phyloP scores from a whole-genome alignment of 2,329 filamentous ascomycete species.

The Cytospora leucostoma region DNA sequence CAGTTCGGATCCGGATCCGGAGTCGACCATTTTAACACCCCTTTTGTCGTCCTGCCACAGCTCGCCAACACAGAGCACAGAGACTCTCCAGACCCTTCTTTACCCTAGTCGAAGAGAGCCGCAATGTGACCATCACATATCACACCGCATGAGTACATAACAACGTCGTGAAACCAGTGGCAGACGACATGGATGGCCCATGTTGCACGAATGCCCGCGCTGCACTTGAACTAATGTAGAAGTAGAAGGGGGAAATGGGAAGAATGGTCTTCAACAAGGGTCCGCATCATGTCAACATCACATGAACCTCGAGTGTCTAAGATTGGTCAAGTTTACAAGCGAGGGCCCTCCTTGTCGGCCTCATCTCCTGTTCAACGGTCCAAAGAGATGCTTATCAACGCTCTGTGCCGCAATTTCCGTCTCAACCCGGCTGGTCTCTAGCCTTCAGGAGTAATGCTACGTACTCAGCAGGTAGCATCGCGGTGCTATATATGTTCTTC shows the following conservation, averaged over 20 bases:
- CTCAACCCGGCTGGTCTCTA: neutral
- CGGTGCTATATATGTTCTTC: neutral
- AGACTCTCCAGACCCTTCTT: no score
- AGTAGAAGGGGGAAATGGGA: neutral
- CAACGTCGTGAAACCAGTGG: neutral
- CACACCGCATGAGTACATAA: conserved; percentile 4
- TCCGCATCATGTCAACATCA: conserved; percentile 7
- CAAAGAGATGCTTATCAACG: neutral
- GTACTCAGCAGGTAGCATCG: no score
- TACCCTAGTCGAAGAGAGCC: conserved; percentile 2
- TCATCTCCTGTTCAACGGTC: neutral
- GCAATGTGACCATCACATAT: conserved; percentile 7
- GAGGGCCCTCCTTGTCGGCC: neutral
- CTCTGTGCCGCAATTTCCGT: neutral
- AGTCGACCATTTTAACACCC: neutral
- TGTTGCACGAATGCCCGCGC: neutral
- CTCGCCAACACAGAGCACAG: neutral
- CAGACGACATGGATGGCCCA: neutral
- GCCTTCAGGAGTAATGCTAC: neutral
- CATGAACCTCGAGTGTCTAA: conserved; percentile 1
- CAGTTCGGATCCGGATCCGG: no score
- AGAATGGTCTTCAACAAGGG: neutral
- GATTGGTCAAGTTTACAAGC: neutral
- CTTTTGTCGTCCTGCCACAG: neutral
- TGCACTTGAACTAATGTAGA: neutral